Evolutionary conservation across 768 basidiomycete genomes (phyloP).

Genomic region (Nidula microcarpa): DNA sequence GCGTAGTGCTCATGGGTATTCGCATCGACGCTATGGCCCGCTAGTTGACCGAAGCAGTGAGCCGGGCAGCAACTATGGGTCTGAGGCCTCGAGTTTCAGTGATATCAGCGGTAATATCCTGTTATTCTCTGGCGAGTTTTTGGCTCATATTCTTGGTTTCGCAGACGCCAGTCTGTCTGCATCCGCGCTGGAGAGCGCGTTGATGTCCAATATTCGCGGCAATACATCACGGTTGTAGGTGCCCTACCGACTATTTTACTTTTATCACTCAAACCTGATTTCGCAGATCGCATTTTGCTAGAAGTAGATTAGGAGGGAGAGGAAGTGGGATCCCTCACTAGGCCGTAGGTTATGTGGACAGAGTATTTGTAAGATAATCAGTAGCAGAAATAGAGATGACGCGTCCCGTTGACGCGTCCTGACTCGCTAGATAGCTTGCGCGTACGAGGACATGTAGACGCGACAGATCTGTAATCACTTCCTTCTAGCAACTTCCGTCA

Average conservation of each 20-base stretch:
- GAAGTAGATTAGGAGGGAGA: constrained; percentile 5
- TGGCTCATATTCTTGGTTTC: constrained; percentile 1
- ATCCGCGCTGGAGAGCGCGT: constrained; percentile 77
- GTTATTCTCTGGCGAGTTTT: not conserved
- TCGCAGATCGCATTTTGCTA: constrained; percentile 4
- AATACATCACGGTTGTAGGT: constrained; percentile 71
- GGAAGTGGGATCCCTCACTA: not conserved
- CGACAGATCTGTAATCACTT: not conserved
- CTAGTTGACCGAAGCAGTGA: constrained; percentile 45
- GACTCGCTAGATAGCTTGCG: not conserved
- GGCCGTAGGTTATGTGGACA: not conserved
- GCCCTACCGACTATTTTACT: not conserved
- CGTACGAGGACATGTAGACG: not conserved
- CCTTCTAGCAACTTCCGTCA: not conserved
- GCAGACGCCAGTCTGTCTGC: constrained; percentile 72
- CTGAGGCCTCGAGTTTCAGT: constrained; percentile 80
- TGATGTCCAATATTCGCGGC: constrained; percentile 70
- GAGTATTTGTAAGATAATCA: not conserved
- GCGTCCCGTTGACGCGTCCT: not conserved
- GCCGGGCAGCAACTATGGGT: constrained; percentile 61
- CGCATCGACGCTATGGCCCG: constrained; percentile 43
- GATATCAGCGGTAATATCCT: constrained; percentile 71
- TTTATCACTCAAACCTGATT: not conserved
- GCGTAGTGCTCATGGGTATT: constrained; percentile 49
- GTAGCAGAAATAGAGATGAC: no score